Base-by-base conservation (phyloP, 2,329 filamentous ascomycete species). In the Chrysoporthe deuterocubensis region DNA sequence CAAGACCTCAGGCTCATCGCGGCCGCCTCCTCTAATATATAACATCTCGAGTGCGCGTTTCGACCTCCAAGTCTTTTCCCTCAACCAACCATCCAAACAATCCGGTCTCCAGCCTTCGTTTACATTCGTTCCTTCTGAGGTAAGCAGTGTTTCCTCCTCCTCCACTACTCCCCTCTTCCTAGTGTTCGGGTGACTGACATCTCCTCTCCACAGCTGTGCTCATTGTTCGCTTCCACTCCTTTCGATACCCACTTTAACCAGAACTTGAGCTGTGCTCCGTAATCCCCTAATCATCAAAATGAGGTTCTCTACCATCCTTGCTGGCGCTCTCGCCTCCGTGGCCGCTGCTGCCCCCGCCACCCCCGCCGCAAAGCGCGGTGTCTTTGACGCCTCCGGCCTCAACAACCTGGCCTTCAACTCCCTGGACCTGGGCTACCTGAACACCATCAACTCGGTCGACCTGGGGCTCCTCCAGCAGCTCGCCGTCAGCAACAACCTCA, bases 91-190 rank as follows among this genome's bases (percentile, higher is more conserved):
- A 76, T 76, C 79, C 74, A 74, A 71, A 52, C 73, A 74, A 71
- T 66, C 73, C 72, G 71, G 71, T 71, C 72, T 74, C 71, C 70
- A 66, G 77, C 74, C 73, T 74, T 76, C 74, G 76, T 74, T 77
- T 74, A 79, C 79, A 79, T 80, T 82, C 80, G 77, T 80, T 82
- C 77, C 75, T 80, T 78, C 78, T 81, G 81, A 83, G 81, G 81
- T 82, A 75, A 76, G 78, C 62, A 52, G 4, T 52, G 13, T 32
- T 14, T 13, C n/a, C 26, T 32, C 4, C 44, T 18, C 16, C 21
- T 5, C 21, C 48, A 8, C 13, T 50, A 6, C 9, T 50, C 3
- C 48, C n/a, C 6, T 13, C 13, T 8, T 21, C 13, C 21, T 14
- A 21, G 21, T 21, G 6, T 26, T 21, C 64, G 37, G 57, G 64